Conservation (phyloP, 2,329 filamentous ascomycete genomes). For the Aspergillus neotritici region DNA sequence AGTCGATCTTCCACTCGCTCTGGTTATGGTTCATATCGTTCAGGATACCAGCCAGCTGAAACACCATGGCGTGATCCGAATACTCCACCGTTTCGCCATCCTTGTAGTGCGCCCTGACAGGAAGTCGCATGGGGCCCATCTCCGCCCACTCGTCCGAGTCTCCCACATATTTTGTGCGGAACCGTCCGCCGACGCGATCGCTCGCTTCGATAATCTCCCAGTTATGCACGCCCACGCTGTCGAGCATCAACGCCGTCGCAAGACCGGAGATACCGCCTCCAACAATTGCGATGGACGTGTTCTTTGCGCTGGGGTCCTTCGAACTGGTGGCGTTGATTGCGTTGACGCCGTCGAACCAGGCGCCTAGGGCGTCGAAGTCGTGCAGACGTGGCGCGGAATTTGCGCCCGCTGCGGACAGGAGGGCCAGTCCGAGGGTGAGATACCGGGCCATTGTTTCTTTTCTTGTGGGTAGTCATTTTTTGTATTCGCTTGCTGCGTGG, state of each 20-base stretch:
- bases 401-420: no score
- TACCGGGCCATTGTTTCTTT: no score
- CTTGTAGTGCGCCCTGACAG: slow-evolving; percentile 17
- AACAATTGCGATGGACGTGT: slow-evolving; percentile 24
- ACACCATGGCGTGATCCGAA: slow-evolving; percentile 21
- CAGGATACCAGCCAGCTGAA: slow-evolving; percentile 18
- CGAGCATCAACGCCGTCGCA: slow-evolving; percentile 40
- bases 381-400: slow-evolving; percentile 2
- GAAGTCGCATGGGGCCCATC: slow-evolving; percentile 27
- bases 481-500: no score
- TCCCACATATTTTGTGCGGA: slow-evolving; percentile 40
- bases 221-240: slow-evolving; percentile 40
- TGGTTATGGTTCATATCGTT: slow-evolving; percentile 22
- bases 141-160: slow-evolving; percentile 21
- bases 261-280: slow-evolving; percentile 36
- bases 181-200: slow-evolving; percentile 38
- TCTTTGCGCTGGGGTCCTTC: slow-evolving; percentile 7
- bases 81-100: slow-evolving; percentile 18
- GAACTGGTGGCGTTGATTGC: slow-evolving; percentile 14
- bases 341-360: slow-evolving; percentile 24
- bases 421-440: no score
- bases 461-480: no score
- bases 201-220: slow-evolving; percentile 43
- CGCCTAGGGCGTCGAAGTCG: slow-evolving; percentile 19
- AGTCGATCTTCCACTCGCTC: slow-evolving; percentile 19